Percentiles rank a stretch among this genome's conserved stretches.
Conservation (phyloP, 495 filamentous ascomycete genomes). For the Durotheca rogersii region DNA sequence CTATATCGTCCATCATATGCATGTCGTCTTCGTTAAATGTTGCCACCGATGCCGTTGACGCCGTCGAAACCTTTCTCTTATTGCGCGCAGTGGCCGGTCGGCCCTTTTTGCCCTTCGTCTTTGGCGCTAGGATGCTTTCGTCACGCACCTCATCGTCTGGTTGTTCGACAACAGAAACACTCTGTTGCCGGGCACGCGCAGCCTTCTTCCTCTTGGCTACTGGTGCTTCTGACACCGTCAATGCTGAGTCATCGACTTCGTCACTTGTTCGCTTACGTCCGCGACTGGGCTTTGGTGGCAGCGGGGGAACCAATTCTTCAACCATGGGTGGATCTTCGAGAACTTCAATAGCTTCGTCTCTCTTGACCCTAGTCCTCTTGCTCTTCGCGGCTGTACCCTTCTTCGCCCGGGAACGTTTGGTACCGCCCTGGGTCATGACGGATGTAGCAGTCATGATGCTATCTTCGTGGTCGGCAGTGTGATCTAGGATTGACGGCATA, state of each 20-base stretch:
- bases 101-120: conserved; percentile 38
- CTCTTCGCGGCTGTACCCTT: conserved; percentile 48
- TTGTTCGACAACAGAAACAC: conserved; percentile 21
- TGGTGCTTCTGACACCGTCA: conserved; percentile 50
- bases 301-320: conserved; percentile 41
- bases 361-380: conserved; percentile 59
- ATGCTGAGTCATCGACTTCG: conserved; percentile 48
- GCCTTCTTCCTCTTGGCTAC: conserved; percentile 69
- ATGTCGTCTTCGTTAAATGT: conserved; percentile 43
- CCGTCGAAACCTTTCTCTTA: conserved; percentile 55
- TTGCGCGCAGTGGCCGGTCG: conserved; percentile 42
- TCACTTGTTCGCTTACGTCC: conserved; percentile 70
- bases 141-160: conserved; percentile 41
- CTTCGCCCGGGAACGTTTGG: conserved; percentile 52
- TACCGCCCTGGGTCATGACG: conserved; percentile 54
- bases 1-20: conserved; percentile 57
- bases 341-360: conserved; percentile 58
- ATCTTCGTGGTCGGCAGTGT: conserved; percentile 59
- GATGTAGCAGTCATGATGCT: conserved; percentile 65
- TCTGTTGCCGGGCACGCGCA: conserved; percentile 50
- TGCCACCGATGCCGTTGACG: conserved; percentile 37
- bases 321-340: conserved; percentile 43
- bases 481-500: conserved; percentile 37
- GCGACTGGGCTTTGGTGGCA: conserved; percentile 47
- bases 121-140: conserved; percentile 17